These are phyloP conservation scores for Fusarium sp. DNA, from an alignment of 2,329 filamentous ascomycete genomes.

Conservation along the genomic window DNA sequence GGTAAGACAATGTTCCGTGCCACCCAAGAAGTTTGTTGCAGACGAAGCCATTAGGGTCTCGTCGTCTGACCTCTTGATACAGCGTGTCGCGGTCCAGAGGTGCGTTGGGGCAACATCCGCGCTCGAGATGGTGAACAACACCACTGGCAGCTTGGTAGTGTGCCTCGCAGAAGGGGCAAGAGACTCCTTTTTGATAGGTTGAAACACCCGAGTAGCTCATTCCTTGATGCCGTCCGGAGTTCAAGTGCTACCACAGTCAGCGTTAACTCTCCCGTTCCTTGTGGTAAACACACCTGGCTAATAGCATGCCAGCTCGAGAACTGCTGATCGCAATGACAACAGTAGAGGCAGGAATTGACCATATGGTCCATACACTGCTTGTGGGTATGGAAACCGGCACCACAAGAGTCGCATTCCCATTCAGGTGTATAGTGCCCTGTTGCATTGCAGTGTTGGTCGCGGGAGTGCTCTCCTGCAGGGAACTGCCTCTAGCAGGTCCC, in stretches of 20 bases:
- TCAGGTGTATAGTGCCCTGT: slow-evolving; percentile 36
- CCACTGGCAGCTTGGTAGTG: slow-evolving; percentile 62
- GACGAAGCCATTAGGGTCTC: slow-evolving; percentile 60
- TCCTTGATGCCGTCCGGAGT: not conserved
- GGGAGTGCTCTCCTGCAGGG: slow-evolving; percentile 29
- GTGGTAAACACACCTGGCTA: not conserved
- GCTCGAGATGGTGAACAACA: slow-evolving; percentile 65
- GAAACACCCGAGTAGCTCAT: not conserved
- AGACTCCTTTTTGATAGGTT: slow-evolving; percentile 20
- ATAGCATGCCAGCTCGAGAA: not conserved
- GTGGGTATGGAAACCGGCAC: slow-evolving; percentile 22
- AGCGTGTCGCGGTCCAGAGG: slow-evolving; percentile 60
- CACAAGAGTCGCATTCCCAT: slow-evolving; percentile 43
- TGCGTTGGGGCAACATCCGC: slow-evolving; percentile 60
- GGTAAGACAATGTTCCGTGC: slow-evolving; percentile 47
- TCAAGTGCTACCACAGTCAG: slow-evolving; percentile 3
- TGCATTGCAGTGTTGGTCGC: slow-evolving; percentile 40
- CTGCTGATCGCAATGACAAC: slow-evolving; percentile 23
- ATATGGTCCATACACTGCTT: slow-evolving; percentile 38
- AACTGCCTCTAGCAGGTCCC: slow-evolving; percentile 42
- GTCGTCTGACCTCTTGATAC: slow-evolving; percentile 54
- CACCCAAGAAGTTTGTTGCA: slow-evolving; percentile 62
- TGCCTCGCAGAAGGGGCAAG: slow-evolving; percentile 65
- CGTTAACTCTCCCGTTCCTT: rapidly evolving
- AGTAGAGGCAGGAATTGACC: slow-evolving; percentile 44